Percentiles rank a stretch among this genome's conserved stretches.
Evolutionary conservation across 192 early-diverging fungal genomes (phyloP).

Genomic region (Backusella psychrophila): DNA sequence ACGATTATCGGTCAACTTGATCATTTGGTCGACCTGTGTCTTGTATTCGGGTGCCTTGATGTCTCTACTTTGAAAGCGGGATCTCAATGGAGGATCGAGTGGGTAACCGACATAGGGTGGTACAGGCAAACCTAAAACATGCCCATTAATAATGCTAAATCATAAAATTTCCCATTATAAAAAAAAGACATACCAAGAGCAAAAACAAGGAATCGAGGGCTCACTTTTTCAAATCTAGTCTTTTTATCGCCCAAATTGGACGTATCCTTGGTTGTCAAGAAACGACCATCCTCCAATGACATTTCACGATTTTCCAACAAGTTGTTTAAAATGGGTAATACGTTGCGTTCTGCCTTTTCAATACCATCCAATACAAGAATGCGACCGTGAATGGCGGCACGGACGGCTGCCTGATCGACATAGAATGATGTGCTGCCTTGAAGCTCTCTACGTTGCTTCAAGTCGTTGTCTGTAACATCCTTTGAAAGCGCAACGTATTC

Average conservation of each 20-base stretch:
- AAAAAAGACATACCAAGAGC: constrained; percentile 46
- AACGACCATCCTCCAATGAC: constrained; percentile 77
- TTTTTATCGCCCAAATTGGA: constrained; percentile 44
- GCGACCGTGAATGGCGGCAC: constrained; percentile 60
- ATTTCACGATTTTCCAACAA: constrained; percentile 86
- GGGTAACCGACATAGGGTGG: constrained; percentile 68
- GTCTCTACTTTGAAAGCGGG: constrained; percentile 73
- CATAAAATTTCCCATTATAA: constrained; percentile 5
- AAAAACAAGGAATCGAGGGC: constrained; percentile 68
- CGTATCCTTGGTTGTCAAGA: constrained; percentile 55
- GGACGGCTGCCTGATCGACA: constrained; percentile 58
- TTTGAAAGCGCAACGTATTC: constrained; percentile 75
- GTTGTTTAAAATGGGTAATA: constrained; percentile 83
- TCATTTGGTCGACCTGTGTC: constrained; percentile 50
- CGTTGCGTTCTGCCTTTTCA: constrained; percentile 83
- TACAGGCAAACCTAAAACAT: constrained; percentile 58
- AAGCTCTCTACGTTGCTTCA: constrained; percentile 82
- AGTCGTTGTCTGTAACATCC: constrained; percentile 75
- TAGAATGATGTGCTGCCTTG: constrained; percentile 57
- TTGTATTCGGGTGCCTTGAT: constrained; percentile 54
- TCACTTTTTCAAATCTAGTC: constrained; percentile 61
- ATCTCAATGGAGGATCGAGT: constrained; percentile 78
- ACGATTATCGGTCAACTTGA: constrained; percentile 34
- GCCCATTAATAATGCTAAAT: not conserved
- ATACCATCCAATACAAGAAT: constrained; percentile 65